These are phyloP conservation scores for Agarophyton chilense DNA, from an alignment of 23 red algal species.

Conservation along the genomic window DNA sequence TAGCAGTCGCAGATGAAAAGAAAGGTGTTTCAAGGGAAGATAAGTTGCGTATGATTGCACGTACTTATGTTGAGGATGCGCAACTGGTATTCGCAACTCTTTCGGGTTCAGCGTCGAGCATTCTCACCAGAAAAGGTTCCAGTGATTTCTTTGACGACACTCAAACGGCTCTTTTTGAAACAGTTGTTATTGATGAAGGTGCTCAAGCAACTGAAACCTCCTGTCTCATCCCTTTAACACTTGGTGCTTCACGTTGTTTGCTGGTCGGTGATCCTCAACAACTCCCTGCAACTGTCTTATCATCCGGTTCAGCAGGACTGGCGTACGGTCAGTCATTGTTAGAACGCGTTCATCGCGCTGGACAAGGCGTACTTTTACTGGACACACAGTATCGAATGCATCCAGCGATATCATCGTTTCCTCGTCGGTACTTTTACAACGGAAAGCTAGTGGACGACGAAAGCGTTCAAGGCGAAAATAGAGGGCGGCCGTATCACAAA, in stretches of 20 bases:
- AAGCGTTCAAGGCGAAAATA: conserved; percentile 48
- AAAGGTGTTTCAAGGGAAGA: conserved; percentile 54
- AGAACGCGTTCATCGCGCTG: conserved; percentile 76
- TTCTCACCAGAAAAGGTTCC: conserved; percentile 52
- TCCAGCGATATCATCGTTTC: conserved; percentile 91
- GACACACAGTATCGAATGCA: conserved; percentile 99
- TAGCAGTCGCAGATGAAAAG: conserved; percentile 51
- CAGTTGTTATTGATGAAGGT: conserved; percentile 87
- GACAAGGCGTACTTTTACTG: conserved; percentile 64
- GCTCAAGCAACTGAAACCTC: conserved; percentile 91
- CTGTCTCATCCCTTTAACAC: conserved; percentile 78
- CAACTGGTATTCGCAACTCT: conserved; percentile 89
- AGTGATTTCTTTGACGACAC: conserved; percentile 30
- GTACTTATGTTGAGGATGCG: conserved; percentile 81
- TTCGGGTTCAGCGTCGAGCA: conserved; percentile 78
- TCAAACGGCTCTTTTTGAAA: conserved; percentile 69
- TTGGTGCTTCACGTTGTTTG: conserved; percentile 73
- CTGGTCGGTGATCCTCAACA: conserved; percentile 97
- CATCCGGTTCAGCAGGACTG: conserved; percentile 55
- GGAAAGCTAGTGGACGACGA: conserved; percentile 69
- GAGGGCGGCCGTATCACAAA: conserved; percentile 50
- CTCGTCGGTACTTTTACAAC: conserved; percentile 87
- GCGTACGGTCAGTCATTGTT: conserved; percentile 86
- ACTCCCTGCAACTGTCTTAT: conserved; percentile 90
- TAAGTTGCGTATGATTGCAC: conserved; percentile 62